Percentiles rank a stretch among this genome's conserved stretches.
Evolutionary conservation across 257 asterid species (phyloP).

Genomic region (Misopates orontium): DNA sequence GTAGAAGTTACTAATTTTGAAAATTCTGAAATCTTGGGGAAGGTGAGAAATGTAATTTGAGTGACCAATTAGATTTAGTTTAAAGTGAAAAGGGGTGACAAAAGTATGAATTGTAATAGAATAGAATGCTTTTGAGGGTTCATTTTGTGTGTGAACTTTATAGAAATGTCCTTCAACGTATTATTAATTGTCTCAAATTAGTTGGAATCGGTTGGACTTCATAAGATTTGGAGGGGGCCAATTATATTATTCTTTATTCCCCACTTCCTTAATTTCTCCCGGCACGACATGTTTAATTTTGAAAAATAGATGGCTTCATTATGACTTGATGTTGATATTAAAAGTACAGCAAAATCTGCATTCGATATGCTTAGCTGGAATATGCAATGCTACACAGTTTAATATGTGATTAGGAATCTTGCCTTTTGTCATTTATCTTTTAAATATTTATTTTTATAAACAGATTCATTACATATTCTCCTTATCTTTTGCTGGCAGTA

Average conservation of each 20-base stretch:
- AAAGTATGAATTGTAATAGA: background rate
- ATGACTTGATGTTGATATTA: background rate
- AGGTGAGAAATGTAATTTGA: constrained; percentile 15
- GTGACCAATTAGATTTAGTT: background rate
- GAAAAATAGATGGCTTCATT: background rate
- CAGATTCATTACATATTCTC: too few relatives aligned
- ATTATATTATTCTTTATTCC: background rate
- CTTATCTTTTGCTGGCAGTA: too few relatives aligned
- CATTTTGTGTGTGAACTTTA: background rate
- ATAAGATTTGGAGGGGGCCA: background rate
- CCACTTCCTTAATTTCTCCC: background rate
- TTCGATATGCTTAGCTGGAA: too few relatives aligned
- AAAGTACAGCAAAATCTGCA: too few relatives aligned
- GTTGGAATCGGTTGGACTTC: background rate
- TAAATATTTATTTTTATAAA: too few relatives aligned
- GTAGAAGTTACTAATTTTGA: background rate
- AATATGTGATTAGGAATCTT: too few relatives aligned
- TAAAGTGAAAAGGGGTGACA: background rate
- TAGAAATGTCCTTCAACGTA: too few relatives aligned
- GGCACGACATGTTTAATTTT: constrained; percentile 3
- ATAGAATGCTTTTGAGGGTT: background rate
- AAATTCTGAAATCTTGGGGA: background rate
- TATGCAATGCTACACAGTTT: too few relatives aligned
- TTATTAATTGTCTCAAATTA: background rate
- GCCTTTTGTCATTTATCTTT: too few relatives aligned